Percentiles rank a stretch among this genome's conserved stretches.
Evolutionary conservation across 768 basidiomycete species (phyloP).

Genomic region (Mycena polygramma): DNA sequence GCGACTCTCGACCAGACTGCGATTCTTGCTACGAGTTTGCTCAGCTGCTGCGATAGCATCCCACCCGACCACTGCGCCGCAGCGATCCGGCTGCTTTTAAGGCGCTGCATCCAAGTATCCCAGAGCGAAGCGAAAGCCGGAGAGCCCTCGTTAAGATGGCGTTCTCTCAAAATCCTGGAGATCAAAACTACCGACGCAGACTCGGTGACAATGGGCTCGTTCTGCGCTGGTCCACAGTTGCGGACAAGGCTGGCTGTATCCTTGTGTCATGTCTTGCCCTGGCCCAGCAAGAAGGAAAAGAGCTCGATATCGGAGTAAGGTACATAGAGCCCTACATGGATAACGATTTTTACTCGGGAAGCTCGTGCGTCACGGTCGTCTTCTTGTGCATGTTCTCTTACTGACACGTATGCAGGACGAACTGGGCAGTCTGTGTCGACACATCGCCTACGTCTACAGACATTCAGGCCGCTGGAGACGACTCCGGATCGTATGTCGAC

Average conservation of each 20-base stretch:
- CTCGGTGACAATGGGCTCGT: neutral
- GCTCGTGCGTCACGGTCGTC: neutral
- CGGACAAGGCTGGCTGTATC: constrained; percentile 15
- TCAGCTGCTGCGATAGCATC: too few relatives aligned
- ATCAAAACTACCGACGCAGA: constrained; percentile 5
- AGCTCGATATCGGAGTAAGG: neutral
- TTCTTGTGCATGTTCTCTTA: neutral
- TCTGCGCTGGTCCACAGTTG: constrained; percentile 20
- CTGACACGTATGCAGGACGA: neutral
- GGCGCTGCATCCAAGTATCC: too few relatives aligned
- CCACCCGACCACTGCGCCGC: too few relatives aligned
- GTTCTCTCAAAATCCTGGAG: neutral
- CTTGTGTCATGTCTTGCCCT: constrained; percentile 8
- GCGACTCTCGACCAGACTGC: too few relatives aligned
- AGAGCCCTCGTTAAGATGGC: neutral
- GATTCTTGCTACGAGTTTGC: too few relatives aligned
- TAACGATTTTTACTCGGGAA: constrained; percentile 6
- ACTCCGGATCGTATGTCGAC: constrained; percentile 4
- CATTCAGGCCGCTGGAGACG: neutral
- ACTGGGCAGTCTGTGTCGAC: constrained; percentile 21
- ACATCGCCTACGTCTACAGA: neutral
- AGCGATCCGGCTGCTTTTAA: too few relatives aligned
- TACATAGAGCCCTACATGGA: constrained; percentile 18
- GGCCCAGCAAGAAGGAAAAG: constrained; percentile 14
- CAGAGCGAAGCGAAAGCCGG: too few relatives aligned